Percentiles rank a stretch among this genome's conserved stretches.
phyloP scores from a whole-genome alignment of 129 eudicot species.

The Helianthus annuus region DNA sequence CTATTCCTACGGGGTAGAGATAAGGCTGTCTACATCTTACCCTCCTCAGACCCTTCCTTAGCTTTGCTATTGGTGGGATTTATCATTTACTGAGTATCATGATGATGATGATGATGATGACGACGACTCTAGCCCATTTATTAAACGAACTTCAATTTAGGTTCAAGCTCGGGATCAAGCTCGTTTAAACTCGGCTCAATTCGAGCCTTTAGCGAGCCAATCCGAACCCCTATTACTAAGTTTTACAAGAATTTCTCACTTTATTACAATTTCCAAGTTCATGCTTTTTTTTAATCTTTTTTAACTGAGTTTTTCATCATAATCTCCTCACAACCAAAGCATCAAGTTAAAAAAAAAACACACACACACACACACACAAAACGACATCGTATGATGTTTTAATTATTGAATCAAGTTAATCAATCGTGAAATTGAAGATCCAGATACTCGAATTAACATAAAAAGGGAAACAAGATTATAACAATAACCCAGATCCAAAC shows the following conservation, averaged over 20 bases:
- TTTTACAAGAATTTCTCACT: not conserved
- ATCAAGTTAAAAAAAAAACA: not conserved
- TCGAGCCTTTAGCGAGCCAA: too few species aligned
- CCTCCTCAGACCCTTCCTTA: too few species aligned
- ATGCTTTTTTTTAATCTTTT: too few species aligned
- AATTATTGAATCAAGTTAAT: not conserved
- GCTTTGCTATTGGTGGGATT: too few species aligned
- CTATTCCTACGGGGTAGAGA: too few species aligned
- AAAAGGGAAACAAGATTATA: not conserved
- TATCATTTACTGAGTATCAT: too few species aligned
- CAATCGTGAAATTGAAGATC: conserved; percentile 3
- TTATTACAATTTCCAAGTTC: not conserved
- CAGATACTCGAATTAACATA: conserved; percentile 8
- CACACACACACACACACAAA: not conserved
- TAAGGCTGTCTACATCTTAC: too few species aligned
- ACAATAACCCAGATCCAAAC: conserved; percentile 14
- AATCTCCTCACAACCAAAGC: not conserved
- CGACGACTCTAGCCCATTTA: too few species aligned
- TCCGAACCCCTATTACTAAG: not conserved
- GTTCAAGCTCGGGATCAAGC: too few species aligned
- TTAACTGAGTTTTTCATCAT: not conserved
- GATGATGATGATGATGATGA: too few species aligned
- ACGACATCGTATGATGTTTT: not conserved
- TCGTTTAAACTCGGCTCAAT: too few species aligned
- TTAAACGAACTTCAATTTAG: too few species aligned